These are phyloP conservation scores for Neurospora tetrasperma DNA, from an alignment of 495 filamentous ascomycete genomes.

Conservation along the genomic window DNA sequence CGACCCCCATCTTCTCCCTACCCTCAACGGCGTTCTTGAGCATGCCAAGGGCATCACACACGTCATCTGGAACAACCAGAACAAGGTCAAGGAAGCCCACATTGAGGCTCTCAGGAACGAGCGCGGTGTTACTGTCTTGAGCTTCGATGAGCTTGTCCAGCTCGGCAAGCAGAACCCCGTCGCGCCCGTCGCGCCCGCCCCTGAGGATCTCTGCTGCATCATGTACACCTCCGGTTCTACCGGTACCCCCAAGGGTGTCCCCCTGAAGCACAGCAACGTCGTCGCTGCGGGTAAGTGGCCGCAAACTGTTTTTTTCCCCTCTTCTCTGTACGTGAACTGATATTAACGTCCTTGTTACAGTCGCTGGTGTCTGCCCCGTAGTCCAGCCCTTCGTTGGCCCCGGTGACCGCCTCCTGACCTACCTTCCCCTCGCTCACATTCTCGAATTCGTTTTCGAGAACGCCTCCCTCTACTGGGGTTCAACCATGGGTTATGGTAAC, in stretches of 20 bases:
- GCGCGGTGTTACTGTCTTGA: slow-evolving; percentile 60
- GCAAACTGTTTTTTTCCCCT: background rate
- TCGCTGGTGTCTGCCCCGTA: slow-evolving; percentile 79
- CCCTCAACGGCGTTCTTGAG: slow-evolving; percentile 69
- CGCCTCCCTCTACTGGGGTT: slow-evolving; percentile 83
- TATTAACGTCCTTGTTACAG: slow-evolving; percentile 28
- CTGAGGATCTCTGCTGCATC: slow-evolving; percentile 91
- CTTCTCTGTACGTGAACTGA: background rate
- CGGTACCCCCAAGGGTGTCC: slow-evolving; percentile 89
- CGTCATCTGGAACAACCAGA: slow-evolving; percentile 82
- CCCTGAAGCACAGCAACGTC: slow-evolving; percentile 80
- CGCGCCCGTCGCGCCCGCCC: slow-evolving; percentile 67
- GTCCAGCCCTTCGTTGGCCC: slow-evolving; percentile 77
- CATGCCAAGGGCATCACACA: slow-evolving; percentile 67
- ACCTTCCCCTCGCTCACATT: slow-evolving; percentile 90
- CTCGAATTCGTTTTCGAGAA: slow-evolving; percentile 98
- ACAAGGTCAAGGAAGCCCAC: slow-evolving; percentile 64
- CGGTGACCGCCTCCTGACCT: slow-evolving; percentile 80
- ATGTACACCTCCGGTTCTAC: slow-evolving; percentile 99
- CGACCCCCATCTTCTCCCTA: slow-evolving; percentile 72
- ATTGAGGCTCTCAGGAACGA: slow-evolving; percentile 71
- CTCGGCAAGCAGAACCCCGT: slow-evolving; percentile 73
- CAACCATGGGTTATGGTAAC: slow-evolving; percentile 95
- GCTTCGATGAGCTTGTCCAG: slow-evolving; percentile 76
- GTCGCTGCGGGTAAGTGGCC: slow-evolving; percentile 65